A percentile compares a stretch with the other conserved stretches of the same genome.
Conservation (phyloP, 495 filamentous ascomycete genomes). For the Tuber melanosporum region DNA sequence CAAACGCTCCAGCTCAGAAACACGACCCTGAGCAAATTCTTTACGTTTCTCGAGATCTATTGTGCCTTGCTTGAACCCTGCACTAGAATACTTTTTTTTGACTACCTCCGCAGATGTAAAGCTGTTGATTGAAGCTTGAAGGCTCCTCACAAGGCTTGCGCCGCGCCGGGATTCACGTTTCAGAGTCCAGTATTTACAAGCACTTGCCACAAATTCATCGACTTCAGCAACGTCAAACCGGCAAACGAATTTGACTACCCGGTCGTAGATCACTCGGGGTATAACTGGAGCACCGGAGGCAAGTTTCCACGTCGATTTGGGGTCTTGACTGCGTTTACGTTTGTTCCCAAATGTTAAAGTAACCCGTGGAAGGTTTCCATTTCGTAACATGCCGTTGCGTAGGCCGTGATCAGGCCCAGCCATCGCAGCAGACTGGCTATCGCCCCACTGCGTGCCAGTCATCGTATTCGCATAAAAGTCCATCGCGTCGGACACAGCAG, state of each 20-base stretch:
- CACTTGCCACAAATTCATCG: conserved; percentile 85
- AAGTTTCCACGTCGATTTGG: conserved; percentile 79
- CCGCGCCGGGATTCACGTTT: conserved; percentile 90
- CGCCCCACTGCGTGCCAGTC: conserved; percentile 80
- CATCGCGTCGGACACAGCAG: conserved; percentile 59
- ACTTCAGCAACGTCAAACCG: conserved; percentile 76
- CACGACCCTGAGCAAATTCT: conserved; percentile 73
- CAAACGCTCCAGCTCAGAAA: conserved; percentile 68
- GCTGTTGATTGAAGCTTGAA: conserved; percentile 71
- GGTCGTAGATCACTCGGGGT: conserved; percentile 72
- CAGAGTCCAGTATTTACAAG: conserved; percentile 94
- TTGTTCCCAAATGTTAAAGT: conserved; percentile 65
- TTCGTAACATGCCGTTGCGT: conserved; percentile 26
- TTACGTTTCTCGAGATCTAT: conserved; percentile 71
- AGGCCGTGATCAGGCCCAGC: conserved; percentile 44
- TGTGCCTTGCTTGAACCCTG: conserved; percentile 71
- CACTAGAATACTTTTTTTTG: conserved; percentile 79
- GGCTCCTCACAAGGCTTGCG: conserved; percentile 80
- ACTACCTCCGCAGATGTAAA: conserved; percentile 97
- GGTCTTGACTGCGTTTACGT: conserved; percentile 58
- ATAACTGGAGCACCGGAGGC: conserved; percentile 94
- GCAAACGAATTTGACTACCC: conserved; percentile 68
- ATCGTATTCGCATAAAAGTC: conserved; percentile 82
- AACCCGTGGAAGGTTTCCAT: conserved; percentile 47
- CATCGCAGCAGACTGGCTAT: conserved; percentile 79